A percentile compares a stretch with the other conserved stretches of the same genome.
Evolutionary conservation across 2,329 filamentous ascomycete genomes (phyloP).

Genomic region (Fusarium nanum): DNA sequence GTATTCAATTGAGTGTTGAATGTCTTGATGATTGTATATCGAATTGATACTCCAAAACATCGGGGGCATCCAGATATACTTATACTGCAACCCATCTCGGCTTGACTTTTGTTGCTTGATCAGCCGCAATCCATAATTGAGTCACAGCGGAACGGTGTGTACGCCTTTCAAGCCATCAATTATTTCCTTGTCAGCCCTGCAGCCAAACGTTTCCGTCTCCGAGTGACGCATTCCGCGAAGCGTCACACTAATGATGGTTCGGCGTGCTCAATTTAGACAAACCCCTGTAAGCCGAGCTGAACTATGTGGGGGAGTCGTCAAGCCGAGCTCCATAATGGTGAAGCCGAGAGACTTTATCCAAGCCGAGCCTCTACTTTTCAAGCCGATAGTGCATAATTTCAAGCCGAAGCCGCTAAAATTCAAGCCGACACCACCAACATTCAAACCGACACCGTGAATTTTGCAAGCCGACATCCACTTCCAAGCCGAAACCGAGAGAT

Average conservation of each 20-base stretch:
- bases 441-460: constrained; percentile 14
- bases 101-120: background rate
- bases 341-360: background rate
- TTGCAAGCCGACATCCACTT: background rate
- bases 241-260: background rate
- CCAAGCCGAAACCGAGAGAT: constrained; percentile 29
- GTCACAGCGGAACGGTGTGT: constrained; percentile 33
- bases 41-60: background rate
- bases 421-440: background rate
- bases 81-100: constrained; percentile 23
- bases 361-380: background rate
- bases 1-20: background rate
- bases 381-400: background rate
- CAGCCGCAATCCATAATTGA: constrained; percentile 23
- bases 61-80: constrained; percentile 24
- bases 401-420: background rate
- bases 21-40: constrained; percentile 7
- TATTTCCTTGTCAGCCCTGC: constrained; percentile 36
- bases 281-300: constrained; percentile 36
- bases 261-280: constrained; percentile 6
- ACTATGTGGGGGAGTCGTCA: constrained; percentile 15
- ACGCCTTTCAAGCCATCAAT: constrained; percentile 2
- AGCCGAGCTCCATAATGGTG: background rate
- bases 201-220: constrained; percentile 22
- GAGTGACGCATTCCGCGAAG: constrained; percentile 38